phyloP scores from a whole-genome alignment of 495 filamentous ascomycete species.

The Annulohypoxylon stygium region DNA sequence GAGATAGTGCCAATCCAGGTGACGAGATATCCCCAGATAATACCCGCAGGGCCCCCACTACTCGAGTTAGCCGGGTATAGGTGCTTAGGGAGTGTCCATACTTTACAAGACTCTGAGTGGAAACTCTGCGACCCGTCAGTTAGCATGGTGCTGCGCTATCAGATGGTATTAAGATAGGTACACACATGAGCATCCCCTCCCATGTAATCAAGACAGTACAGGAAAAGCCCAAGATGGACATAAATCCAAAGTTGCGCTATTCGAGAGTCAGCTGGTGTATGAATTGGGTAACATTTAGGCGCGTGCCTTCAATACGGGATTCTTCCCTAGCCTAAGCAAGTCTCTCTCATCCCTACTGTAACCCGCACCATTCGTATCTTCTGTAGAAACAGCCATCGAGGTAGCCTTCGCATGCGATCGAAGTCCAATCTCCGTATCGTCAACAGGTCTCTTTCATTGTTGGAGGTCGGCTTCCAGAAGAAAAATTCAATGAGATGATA shows the following conservation, averaged over 20 bases:
- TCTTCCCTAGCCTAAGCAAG: slow-evolving; percentile 19
- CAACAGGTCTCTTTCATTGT: not conserved
- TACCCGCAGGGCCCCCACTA: slow-evolving; percentile 50
- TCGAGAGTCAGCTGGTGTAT: not conserved
- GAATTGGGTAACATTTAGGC: not conserved
- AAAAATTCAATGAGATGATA: not conserved
- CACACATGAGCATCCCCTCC: slow-evolving; percentile 51
- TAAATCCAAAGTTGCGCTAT: slow-evolving; percentile 56
- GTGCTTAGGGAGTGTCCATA: not conserved
- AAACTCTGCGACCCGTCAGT: slow-evolving; percentile 5
- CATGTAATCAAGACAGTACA: slow-evolving; percentile 60
- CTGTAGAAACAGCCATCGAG: not conserved
- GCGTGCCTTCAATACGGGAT: slow-evolving; percentile 18
- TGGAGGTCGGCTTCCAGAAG: not conserved
- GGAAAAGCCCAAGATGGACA: slow-evolving; percentile 60
- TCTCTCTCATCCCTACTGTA: slow-evolving; percentile 8
- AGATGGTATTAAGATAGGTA: not conserved
- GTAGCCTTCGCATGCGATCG: not conserved
- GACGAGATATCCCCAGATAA: slow-evolving; percentile 50
- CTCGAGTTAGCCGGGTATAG: not conserved
- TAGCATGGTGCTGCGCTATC: not conserved
- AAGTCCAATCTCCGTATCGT: not conserved
- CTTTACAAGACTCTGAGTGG: slow-evolving; percentile 17
- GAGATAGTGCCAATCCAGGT: slow-evolving; percentile 48
- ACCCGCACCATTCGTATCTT: not conserved